Evolutionary conservation across 2,329 filamentous ascomycete genomes (phyloP).

Genomic region (Endoconidiophora polonica): DNA sequence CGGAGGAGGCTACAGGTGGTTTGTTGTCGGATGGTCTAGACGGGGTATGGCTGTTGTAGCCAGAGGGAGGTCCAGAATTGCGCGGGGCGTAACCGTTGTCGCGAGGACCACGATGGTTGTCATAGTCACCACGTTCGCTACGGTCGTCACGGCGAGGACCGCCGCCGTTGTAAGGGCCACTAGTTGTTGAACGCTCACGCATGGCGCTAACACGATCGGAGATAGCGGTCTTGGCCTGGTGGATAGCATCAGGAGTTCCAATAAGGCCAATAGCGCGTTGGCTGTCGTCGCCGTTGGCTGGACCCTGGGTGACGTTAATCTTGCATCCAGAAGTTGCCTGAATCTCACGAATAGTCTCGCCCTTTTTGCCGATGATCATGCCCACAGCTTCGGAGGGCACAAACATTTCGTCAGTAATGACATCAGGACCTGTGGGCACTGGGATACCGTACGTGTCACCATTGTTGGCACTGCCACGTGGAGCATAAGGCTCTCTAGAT

Average conservation of each 20-base stretch:
- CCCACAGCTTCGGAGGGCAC: constrained; percentile 84
- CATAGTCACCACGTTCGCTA: constrained; percentile 5
- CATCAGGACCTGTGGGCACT: constrained; percentile 31
- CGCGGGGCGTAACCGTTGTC: constrained; percentile 11
- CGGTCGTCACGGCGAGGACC: constrained; percentile 9
- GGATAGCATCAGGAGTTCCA: constrained; percentile 60
- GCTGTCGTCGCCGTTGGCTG: constrained; percentile 46
- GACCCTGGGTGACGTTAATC: constrained; percentile 78
- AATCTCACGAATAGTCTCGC: constrained; percentile 90
- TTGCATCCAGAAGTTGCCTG: constrained; percentile 78
- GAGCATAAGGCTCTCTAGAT: constrained; percentile 17
- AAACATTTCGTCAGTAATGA: constrained; percentile 66
- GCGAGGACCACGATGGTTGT: constrained; percentile 4
- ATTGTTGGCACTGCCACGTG: constrained; percentile 13
- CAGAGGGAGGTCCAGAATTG: background rate
- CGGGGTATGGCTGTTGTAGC: constrained; percentile 19
- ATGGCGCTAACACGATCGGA: constrained; percentile 75
- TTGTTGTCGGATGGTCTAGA: constrained; percentile 24
- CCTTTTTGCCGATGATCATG: constrained; percentile 92
- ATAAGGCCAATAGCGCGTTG: constrained; percentile 79
- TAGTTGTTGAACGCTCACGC: constrained; percentile 6
- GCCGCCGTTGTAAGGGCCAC: background rate
- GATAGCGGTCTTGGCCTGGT: constrained; percentile 66
- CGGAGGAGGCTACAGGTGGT: constrained; percentile 20
- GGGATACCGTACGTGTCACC: constrained; percentile 17